These are phyloP conservation scores for Nematodospora anomalae DNA, from an alignment of 1,139 yeast genomes.

Conservation along the genomic window DNA sequence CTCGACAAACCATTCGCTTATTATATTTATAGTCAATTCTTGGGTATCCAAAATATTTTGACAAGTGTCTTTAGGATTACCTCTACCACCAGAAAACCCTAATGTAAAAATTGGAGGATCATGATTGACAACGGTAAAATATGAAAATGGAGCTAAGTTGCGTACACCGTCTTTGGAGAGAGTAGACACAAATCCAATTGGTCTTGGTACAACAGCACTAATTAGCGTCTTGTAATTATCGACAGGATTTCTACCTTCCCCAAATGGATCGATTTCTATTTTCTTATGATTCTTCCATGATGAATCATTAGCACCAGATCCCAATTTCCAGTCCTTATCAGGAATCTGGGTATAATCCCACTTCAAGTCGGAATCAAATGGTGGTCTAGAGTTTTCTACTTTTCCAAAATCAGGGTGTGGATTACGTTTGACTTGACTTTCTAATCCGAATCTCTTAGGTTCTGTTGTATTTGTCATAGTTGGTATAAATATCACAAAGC, in stretches of 20 bases:
- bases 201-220: slow-evolving; percentile 57
- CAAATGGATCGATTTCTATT: slow-evolving; percentile 51
- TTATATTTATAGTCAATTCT: slow-evolving; percentile 58
- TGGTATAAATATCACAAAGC: background rate
- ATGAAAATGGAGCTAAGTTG: slow-evolving; percentile 63
- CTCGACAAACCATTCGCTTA: slow-evolving; percentile 64
- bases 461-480: slow-evolving; percentile 6
- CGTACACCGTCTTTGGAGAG: slow-evolving; percentile 39
- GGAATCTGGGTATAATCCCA: slow-evolving; percentile 27
- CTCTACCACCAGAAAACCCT: slow-evolving; percentile 45
- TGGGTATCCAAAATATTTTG: slow-evolving; percentile 49
- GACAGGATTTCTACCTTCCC: slow-evolving; percentile 36
- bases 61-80: slow-evolving; percentile 49
- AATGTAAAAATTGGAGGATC: slow-evolving; percentile 63
- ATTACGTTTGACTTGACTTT: slow-evolving; percentile 19
- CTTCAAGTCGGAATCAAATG: slow-evolving; percentile 19
- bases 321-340: slow-evolving; percentile 44
- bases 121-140: slow-evolving; percentile 46
- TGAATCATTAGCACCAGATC: slow-evolving; percentile 49
- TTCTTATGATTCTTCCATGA: slow-evolving; percentile 47
- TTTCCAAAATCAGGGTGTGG: slow-evolving; percentile 27
- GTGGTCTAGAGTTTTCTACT: slow-evolving; percentile 25
- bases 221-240: slow-evolving; percentile 53
- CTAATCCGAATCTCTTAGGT: slow-evolving; percentile 18
- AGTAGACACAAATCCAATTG: slow-evolving; percentile 58